Percentiles rank a stretch among this genome's conserved stretches.
phyloP scores from a whole-genome alignment of 345 rosid species.

The Pistacia vera region DNA sequence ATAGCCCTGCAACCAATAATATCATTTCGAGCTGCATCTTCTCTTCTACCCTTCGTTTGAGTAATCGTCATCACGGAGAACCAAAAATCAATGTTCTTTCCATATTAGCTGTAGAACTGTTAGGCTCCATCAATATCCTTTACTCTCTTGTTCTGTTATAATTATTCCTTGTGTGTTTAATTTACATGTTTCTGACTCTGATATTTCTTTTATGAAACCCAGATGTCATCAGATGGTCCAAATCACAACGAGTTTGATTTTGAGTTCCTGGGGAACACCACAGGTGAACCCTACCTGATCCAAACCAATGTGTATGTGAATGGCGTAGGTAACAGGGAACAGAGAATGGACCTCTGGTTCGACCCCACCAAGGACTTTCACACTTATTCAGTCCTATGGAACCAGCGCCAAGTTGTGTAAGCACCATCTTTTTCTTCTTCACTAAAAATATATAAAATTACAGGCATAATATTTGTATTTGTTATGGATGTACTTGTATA shows the following conservation, averaged over 20 bases:
- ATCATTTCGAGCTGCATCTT: neutral
- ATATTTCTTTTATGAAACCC: neutral
- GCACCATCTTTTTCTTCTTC: conserved; percentile 13
- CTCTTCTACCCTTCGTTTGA: neutral
- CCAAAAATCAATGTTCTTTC: neutral
- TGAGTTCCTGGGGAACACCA: conserved; percentile 91
- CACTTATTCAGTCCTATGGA: conserved; percentile 84
- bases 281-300: conserved; percentile 88
- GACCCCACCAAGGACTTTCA: conserved; percentile 95
- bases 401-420: conserved; percentile 83
- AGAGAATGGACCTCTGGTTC: conserved; percentile 90
- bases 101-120: neutral
- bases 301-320: conserved; percentile 92
- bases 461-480: neutral
- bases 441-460: too few relatives aligned
- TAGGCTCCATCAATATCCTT: neutral
- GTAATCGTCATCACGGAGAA: neutral
- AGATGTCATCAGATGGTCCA: conserved; percentile 99
- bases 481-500: neutral
- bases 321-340: conserved; percentile 96
- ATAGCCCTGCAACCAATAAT: conserved; percentile 3
- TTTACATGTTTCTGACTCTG: neutral
- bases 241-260: conserved; percentile 93
- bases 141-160: neutral
- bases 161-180: neutral